Conservation (phyloP, 2,329 filamentous ascomycete genomes). For the Cylindrodendrum hubeiense region DNA sequence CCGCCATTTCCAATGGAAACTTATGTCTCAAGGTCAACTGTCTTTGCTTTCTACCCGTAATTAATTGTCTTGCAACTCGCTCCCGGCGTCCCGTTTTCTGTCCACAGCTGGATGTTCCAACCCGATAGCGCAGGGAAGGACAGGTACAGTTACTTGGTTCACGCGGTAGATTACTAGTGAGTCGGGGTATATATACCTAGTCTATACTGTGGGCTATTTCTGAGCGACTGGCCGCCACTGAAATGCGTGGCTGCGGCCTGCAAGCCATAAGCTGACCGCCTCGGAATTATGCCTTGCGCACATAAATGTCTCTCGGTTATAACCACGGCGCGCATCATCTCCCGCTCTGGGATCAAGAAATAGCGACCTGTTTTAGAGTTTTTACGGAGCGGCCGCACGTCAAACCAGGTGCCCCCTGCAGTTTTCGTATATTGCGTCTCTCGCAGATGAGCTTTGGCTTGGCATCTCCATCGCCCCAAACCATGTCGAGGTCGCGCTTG, state of each 20-base stretch:
- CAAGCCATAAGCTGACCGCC: background rate
- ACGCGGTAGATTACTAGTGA: too few relatives aligned
- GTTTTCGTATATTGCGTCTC: background rate
- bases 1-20: too few relatives aligned
- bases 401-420: background rate
- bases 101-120: too few relatives aligned
- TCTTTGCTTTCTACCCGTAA: too few relatives aligned
- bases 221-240: too few relatives aligned
- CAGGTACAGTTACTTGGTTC: too few relatives aligned
- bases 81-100: too few relatives aligned
- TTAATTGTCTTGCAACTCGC: too few relatives aligned
- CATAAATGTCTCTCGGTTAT: background rate
- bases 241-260: background rate
- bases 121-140: too few relatives aligned
- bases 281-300: background rate
- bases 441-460: background rate
- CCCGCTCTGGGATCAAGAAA: background rate
- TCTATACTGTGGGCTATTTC: too few relatives aligned
- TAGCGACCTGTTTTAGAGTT: background rate
- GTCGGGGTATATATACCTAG: too few relatives aligned
- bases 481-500: background rate
- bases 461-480: background rate
- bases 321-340: background rate
- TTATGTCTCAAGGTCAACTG: too few relatives aligned
- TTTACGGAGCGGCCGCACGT: background rate